These are phyloP conservation scores for Pugionium cornutum DNA, from an alignment of 345 rosid species.

Conservation along the genomic window DNA sequence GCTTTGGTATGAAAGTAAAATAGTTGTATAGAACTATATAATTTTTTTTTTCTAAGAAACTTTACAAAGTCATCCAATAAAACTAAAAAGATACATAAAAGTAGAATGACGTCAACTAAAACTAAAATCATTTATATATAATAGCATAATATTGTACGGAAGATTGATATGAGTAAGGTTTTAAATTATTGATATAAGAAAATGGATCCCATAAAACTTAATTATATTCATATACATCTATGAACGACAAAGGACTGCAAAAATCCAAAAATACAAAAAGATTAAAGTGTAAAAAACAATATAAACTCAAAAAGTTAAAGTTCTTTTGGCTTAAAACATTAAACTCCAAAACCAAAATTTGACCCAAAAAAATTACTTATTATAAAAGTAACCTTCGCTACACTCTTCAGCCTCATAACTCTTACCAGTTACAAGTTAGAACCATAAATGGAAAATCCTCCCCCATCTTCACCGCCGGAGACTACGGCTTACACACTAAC, in stretches of 20 bases:
- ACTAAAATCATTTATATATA: too few relatives aligned
- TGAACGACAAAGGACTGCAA: constrained; percentile 5
- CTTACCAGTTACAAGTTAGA: constrained; percentile 1
- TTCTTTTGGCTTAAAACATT: constrained; percentile 2
- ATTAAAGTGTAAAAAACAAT: background rate
- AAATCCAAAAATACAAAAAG: constrained; percentile 16
- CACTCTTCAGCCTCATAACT: constrained; percentile 5
- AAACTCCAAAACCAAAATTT: constrained; percentile 22
- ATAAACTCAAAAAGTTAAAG: constrained; percentile 1
- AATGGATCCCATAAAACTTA: constrained; percentile 1
- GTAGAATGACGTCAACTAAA: too few relatives aligned
- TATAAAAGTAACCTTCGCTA: constrained; percentile 18
- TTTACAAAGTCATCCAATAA: too few relatives aligned
- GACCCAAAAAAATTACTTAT: background rate
- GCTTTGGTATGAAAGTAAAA: too few relatives aligned
- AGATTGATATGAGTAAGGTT: too few relatives aligned
- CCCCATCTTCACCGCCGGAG: constrained; percentile 7
- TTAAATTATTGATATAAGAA: background rate
- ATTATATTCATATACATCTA: constrained; percentile 5
- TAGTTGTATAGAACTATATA: too few relatives aligned
- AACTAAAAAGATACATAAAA: too few relatives aligned
- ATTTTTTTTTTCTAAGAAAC: too few relatives aligned
- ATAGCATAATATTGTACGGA: too few relatives aligned
- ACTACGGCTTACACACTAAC: constrained; percentile 51
- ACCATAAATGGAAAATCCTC: constrained; percentile 30